These are phyloP conservation scores for Inonotus hispidus DNA, from an alignment of 1,284 basidiomycete species.

Conservation along the genomic window DNA sequence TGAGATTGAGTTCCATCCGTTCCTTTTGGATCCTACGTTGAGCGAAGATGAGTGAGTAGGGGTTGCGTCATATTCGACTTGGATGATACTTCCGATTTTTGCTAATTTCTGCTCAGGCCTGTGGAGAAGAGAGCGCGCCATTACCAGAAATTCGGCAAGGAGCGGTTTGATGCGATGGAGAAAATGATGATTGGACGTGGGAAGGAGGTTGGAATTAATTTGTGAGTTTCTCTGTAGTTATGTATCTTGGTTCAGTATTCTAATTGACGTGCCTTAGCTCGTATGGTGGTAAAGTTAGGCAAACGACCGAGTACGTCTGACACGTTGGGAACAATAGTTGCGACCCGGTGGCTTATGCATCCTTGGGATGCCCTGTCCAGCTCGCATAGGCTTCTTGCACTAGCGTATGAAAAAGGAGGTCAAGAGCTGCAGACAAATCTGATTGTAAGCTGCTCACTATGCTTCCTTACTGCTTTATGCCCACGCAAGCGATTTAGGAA, in stretches of 20 bases:
- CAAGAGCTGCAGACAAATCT: slow-evolving; percentile 7
- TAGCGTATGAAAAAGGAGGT: slow-evolving; percentile 17
- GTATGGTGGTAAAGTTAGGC: slow-evolving; percentile 13
- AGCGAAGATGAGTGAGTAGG: slow-evolving; percentile 9
- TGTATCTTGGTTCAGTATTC: background rate
- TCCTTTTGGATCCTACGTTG: slow-evolving; percentile 15
- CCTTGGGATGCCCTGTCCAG: background rate
- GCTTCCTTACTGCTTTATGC: background rate
- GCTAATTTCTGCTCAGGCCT: background rate
- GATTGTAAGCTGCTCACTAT: slow-evolving; percentile 4
- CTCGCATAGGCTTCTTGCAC: slow-evolving; percentile 13
- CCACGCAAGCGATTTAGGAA: background rate
- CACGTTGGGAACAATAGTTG: background rate
- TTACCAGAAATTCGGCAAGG: slow-evolving; percentile 12
- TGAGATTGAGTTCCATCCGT: slow-evolving; percentile 15
- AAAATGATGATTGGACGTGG: slow-evolving; percentile 12
- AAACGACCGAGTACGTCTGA: slow-evolving; percentile 15
- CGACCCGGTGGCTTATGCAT: background rate
- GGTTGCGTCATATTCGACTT: background rate
- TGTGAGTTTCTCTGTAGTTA: slow-evolving; percentile 6
- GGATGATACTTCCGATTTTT: no score
- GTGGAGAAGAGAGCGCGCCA: slow-evolving; percentile 7
- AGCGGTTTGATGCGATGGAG: slow-evolving; percentile 9
- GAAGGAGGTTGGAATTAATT: slow-evolving; percentile 17
- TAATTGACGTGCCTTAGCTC: slow-evolving; percentile 2